phyloP scores from a whole-genome alignment of 495 filamentous ascomycete genomes.

The Entonaema liquescens region DNA sequence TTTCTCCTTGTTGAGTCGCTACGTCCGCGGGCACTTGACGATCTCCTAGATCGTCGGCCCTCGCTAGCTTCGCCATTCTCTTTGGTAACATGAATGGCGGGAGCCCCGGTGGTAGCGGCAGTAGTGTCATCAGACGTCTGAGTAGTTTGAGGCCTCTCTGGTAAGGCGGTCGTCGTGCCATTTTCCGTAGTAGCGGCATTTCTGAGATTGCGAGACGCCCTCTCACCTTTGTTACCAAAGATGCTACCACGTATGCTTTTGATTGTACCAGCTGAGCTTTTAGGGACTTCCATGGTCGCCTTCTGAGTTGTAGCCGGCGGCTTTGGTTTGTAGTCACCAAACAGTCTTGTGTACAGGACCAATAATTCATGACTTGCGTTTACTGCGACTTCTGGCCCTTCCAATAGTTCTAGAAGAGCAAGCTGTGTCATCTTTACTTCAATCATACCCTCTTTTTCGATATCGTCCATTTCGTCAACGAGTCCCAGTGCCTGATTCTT shows the following conservation, averaged over 20 bases:
- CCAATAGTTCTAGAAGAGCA: conserved; percentile 79
- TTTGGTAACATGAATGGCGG: conserved; percentile 51
- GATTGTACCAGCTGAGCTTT: conserved; percentile 75
- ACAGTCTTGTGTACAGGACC: conserved; percentile 79
- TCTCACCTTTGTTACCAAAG: conserved; percentile 66
- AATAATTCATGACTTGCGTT: conserved; percentile 84
- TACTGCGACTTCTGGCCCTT: conserved; percentile 83
- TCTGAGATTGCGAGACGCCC: conserved; percentile 41
- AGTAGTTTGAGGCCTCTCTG: conserved; percentile 55
- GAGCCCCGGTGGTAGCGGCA: conserved; percentile 42
- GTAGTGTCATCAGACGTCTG: conserved; percentile 46
- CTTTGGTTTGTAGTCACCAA: conserved; percentile 63
- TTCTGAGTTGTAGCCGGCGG: conserved; percentile 45
- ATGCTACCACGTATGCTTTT: conserved; percentile 78
- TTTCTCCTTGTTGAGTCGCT: conserved; percentile 53
- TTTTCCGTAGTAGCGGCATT: conserved; percentile 43
- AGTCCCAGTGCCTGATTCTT: conserved; percentile 56
- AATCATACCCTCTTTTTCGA: conserved; percentile 82
- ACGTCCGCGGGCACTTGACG: conserved; percentile 47
- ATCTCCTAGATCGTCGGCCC: conserved; percentile 45
- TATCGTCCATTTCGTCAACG: conserved; percentile 75
- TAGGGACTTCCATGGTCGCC: conserved; percentile 62
- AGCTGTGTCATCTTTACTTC: conserved; percentile 96
- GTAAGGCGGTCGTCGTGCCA: conserved; percentile 43
- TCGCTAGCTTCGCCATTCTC: conserved; percentile 49